A percentile compares a stretch with the other conserved stretches of the same genome.
phyloP scores from a whole-genome alignment of 2,329 filamentous ascomycete genomes.

The Colletotrichum incanum region DNA sequence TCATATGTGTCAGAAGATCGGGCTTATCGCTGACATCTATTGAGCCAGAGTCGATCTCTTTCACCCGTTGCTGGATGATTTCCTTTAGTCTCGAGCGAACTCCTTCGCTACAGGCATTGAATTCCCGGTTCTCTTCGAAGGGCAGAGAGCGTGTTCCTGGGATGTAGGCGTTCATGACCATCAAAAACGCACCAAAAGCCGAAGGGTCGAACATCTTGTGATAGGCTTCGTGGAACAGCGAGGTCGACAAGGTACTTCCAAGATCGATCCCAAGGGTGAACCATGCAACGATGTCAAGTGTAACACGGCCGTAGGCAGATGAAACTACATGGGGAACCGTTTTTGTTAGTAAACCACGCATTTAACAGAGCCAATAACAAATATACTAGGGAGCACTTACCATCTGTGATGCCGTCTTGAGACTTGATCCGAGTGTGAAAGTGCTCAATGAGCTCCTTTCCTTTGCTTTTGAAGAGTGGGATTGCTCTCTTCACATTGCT shows the following conservation, averaged over 20 bases:
- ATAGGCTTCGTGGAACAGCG: slow-evolving; percentile 50
- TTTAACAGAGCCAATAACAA: accelerated
- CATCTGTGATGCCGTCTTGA: slow-evolving; percentile 42
- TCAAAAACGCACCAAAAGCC: slow-evolving; percentile 45
- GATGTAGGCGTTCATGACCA: slow-evolving; percentile 51
- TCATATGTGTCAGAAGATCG: slow-evolving; percentile 53
- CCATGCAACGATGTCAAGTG: slow-evolving; percentile 55
- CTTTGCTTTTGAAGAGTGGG: slow-evolving; percentile 54
- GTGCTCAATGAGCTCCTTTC: slow-evolving; percentile 49
- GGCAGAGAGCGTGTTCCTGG: slow-evolving; percentile 55
- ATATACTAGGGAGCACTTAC: neutral
- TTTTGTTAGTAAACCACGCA: neutral
- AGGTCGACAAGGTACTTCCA: slow-evolving; percentile 46
- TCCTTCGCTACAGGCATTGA: slow-evolving; percentile 50
- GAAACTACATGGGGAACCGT: neutral
- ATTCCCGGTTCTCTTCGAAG: slow-evolving; percentile 54
- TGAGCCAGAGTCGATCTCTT: slow-evolving; percentile 40
- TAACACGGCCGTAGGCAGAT: slow-evolving; percentile 50
- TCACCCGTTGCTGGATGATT: slow-evolving; percentile 48
- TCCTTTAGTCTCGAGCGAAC: slow-evolving; percentile 50
- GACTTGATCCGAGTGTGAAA: slow-evolving; percentile 44
- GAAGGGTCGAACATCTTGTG: slow-evolving; percentile 47
- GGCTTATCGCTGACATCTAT: slow-evolving; percentile 43
- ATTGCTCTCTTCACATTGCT: slow-evolving; percentile 53
- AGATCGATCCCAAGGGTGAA: slow-evolving; percentile 54